phyloP scores from a whole-genome alignment of 495 filamentous ascomycete genomes.

The Penicillium silybi region DNA sequence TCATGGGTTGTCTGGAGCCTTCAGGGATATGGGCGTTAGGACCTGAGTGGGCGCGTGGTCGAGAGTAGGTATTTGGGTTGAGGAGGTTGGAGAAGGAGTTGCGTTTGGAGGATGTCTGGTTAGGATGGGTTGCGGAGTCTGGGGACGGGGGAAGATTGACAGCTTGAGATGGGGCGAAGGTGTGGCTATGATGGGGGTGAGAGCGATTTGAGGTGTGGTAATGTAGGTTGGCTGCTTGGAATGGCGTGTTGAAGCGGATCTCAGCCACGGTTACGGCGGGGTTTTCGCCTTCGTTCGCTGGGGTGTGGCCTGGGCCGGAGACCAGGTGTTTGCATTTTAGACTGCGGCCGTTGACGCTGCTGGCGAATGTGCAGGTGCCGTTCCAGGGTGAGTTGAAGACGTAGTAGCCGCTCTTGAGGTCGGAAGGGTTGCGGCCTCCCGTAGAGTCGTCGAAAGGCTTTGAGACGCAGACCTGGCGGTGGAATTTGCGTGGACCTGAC shows the following conservation, averaged over 20 bases:
- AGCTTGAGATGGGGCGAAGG: conserved; percentile 23
- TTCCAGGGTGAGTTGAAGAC: conserved; percentile 82
- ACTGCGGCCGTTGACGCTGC: conserved; percentile 65
- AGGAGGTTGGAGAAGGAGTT: conserved; percentile 31
- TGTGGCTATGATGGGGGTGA: conserved; percentile 22
- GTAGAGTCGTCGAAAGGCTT: conserved; percentile 21
- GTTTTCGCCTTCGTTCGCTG: conserved; percentile 12
- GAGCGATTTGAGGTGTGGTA: conserved; percentile 21
- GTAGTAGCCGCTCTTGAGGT: conserved; percentile 46
- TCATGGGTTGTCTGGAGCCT: conserved; percentile 2
- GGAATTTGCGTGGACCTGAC: conserved; percentile 34
- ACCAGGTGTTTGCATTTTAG: conserved; percentile 73
- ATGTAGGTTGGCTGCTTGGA: conserved; percentile 38
- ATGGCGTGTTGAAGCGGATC: conserved; percentile 81
- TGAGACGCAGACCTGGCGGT: conserved; percentile 37
- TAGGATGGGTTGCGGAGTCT: conserved; percentile 3
- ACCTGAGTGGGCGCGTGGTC: conserved; percentile 29
- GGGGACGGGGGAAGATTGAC: conserved; percentile 8
- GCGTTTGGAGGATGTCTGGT: conserved; percentile 25
- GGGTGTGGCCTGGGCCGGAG: conserved; percentile 6
- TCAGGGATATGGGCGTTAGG: conserved; percentile 1
- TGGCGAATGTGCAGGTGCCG: conserved; percentile 76
- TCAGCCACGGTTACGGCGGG: conserved; percentile 67
- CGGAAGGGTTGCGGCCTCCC: not conserved
- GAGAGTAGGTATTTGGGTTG: conserved; percentile 30